A percentile compares a stretch with the other conserved stretches of the same genome.
Conservation (phyloP, 441 rosid genomes). For the Francoa sonchifolia region DNA sequence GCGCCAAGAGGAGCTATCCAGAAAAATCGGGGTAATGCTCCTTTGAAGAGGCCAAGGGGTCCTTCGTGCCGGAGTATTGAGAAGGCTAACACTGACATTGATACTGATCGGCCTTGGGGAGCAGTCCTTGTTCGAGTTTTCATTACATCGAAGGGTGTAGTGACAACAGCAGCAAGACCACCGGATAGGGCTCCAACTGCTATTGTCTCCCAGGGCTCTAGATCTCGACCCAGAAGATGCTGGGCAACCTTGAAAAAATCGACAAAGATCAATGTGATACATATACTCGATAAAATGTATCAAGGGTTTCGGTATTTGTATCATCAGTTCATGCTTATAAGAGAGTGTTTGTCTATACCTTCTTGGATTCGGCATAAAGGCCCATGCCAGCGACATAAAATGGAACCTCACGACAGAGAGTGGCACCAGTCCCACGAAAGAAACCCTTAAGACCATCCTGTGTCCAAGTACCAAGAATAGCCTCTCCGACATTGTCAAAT, state of each 20-base stretch:
- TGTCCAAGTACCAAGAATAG: conserved; percentile 80
- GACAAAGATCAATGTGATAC: too few species aligned
- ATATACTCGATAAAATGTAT: neutral
- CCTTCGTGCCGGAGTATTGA: conserved; percentile 78
- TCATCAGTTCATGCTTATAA: too few species aligned
- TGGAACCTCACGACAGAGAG: conserved; percentile 94
- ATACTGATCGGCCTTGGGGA: conserved; percentile 52
- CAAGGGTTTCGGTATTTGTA: neutral
- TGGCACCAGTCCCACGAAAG: conserved; percentile 94
- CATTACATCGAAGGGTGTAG: conserved; percentile 96
- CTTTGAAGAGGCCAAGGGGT: conserved; percentile 85
- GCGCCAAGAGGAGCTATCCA: conserved; percentile 99
- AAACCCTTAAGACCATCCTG: conserved; percentile 88
- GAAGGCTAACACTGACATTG: conserved; percentile 63
- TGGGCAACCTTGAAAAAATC: conserved; percentile 47
- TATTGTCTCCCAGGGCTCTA: conserved; percentile 89
- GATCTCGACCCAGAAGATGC: conserved; percentile 59
- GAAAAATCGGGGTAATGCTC: conserved; percentile 88
- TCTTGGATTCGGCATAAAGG: conserved; percentile 82
- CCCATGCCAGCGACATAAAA: conserved; percentile 93
- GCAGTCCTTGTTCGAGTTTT: conserved; percentile 98
- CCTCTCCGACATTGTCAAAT: conserved; percentile 84
- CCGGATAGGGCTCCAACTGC: conserved; percentile 88
- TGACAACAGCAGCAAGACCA: conserved; percentile 76
- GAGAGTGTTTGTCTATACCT: too few species aligned